These are phyloP conservation scores for Prillingera fragicola DNA, from an alignment of 1,284 basidiomycete genomes.

Conservation along the genomic window DNA sequence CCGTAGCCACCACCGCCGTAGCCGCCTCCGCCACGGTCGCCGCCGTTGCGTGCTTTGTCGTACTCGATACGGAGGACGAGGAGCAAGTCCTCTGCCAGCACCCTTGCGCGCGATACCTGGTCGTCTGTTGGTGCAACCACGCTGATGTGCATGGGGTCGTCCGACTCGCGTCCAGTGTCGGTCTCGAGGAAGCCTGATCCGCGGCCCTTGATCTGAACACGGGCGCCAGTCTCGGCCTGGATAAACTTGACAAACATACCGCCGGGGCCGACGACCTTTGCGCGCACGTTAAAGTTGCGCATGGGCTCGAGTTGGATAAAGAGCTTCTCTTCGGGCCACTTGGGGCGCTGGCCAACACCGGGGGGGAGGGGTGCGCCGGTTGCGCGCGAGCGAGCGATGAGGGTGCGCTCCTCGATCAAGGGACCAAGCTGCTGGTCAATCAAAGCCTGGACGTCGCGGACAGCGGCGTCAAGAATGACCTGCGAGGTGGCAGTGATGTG, in stretches of 20 bases:
- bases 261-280: slow-evolving; percentile 92
- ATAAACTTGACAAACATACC: slow-evolving; percentile 98
- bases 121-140: slow-evolving; percentile 86
- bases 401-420: slow-evolving; percentile 73
- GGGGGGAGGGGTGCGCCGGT: slow-evolving; percentile 34
- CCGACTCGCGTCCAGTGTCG: slow-evolving; percentile 83
- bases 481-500: slow-evolving; percentile 81
- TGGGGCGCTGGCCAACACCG: slow-evolving; percentile 53
- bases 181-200: slow-evolving; percentile 94
- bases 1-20: slow-evolving; percentile 33
- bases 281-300: slow-evolving; percentile 93
- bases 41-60: slow-evolving; percentile 59
- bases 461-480: slow-evolving; percentile 72
- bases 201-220: slow-evolving; percentile 95
- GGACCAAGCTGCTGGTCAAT: slow-evolving; percentile 80
- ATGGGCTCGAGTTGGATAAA: slow-evolving; percentile 80
- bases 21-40: slow-evolving; percentile 53
- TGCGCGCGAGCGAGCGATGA: slow-evolving; percentile 46
- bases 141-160: slow-evolving; percentile 91
- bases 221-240: slow-evolving; percentile 88
- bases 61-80: slow-evolving; percentile 79
- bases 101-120: slow-evolving; percentile 79
- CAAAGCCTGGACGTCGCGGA: slow-evolving; percentile 78
- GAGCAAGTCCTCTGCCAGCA: slow-evolving; percentile 80
- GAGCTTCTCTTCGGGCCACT: slow-evolving; percentile 94